Evolutionary conservation across 2,329 filamentous ascomycete genomes (phyloP), one percentile per base, ranked within the genome.

Genomic region (Colletotrichum echinochloae): DNA sequence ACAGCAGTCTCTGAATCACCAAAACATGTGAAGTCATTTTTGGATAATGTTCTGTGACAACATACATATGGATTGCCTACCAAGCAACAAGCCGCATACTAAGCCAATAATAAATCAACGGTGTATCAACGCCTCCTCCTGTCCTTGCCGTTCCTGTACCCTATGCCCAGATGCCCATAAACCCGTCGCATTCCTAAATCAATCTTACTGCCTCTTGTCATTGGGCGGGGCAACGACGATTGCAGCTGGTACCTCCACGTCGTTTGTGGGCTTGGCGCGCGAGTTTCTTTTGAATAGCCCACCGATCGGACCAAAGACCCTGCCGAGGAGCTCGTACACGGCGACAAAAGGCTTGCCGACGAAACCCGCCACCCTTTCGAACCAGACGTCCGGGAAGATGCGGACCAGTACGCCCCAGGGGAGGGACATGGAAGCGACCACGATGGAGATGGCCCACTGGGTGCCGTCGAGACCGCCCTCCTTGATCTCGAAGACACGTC

Each of bases 391-490:
- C 1, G 86, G 86, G 63, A 89, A 83, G 2, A 85, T 76, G 11
- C 87, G 79, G 54, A 88, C 80, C 44, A 83, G 76, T 39, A 85
- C 75, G 35, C 83, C 86, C 80, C 85, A 84, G 0, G 86, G 86
- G 8, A 88, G 76, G 30, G 81, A 87, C 0, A 88, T 72, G 1
- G 83, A 78, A 0, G 83, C 85, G 2, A 85, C 74, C 18, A 86
- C 77, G 23, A 88, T 59, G 41, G 81, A 87, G 63, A 87, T 84
- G 7, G 82, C 87, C 87, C 87, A 89, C 75, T 89, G 86, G 0
- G 77, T 74, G 0, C 85, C 86, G 62, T 83, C 80, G 72, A 89
- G 61, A 26, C 61, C 66, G 2, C 54, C 66, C 3, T 65, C 54
- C 3, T 46, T 49, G 2, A 66, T 70, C n/a, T 65, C 44, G 76